Conservation (phyloP, 2,329 filamentous ascomycete genomes). For the Botrytis fabae region DNA sequence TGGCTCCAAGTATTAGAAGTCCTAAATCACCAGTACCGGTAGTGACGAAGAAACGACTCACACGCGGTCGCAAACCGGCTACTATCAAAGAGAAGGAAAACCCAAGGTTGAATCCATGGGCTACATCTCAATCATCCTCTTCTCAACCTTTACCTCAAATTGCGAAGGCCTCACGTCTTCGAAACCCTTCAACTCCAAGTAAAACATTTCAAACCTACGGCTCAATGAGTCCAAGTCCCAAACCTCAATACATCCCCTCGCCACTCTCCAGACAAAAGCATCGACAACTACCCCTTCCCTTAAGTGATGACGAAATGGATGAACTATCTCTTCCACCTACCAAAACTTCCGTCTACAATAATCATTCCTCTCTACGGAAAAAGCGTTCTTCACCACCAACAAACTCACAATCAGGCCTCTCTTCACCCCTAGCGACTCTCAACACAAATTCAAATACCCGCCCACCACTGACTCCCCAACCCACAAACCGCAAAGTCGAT, state of each 20-base stretch:
- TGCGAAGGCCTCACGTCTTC: conserved; percentile 10
- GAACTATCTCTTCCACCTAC: conserved; percentile 6
- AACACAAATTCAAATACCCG: background rate
- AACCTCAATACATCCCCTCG: background rate
- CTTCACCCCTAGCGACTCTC: background rate
- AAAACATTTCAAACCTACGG: conserved; percentile 10
- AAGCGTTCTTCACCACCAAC: background rate
- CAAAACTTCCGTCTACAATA: background rate
- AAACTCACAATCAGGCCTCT: background rate
- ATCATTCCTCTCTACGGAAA: background rate
- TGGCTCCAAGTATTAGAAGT: conserved; percentile 2
- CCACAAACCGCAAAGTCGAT: conserved; percentile 16
- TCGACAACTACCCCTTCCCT: background rate
- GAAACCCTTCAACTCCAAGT: background rate
- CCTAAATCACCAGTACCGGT: conserved; percentile 2
- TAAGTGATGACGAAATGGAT: conserved; percentile 3
- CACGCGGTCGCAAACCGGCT: background rate
- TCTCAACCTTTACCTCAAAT: conserved; percentile 14
- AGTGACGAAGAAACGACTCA: conserved; percentile 2
- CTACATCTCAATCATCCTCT: conserved; percentile 6
- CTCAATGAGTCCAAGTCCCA: conserved; percentile 11
- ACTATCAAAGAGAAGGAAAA: conserved; percentile 16
- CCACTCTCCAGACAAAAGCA: conserved; percentile 7
- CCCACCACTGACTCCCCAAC: conserved; percentile 10
- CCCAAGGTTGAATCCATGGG: conserved; percentile 20